Evolutionary conservation across 176 grass and related monocot genomes (phyloP).

Genomic region (Triticum timopheevii): DNA sequence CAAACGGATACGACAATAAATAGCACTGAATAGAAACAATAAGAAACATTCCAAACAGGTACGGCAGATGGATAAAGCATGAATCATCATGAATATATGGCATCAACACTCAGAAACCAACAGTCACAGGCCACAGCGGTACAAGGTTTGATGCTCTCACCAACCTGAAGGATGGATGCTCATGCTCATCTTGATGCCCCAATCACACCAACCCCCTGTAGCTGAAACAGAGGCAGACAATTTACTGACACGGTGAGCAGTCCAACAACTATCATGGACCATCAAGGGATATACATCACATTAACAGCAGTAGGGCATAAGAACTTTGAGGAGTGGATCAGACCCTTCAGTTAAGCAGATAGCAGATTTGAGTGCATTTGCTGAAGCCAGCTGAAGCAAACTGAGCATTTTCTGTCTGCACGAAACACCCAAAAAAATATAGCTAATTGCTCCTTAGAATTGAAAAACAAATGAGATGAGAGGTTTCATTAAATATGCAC

Average conservation of each 20-base stretch:
- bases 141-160: slow-evolving; percentile 28
- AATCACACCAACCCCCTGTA: slow-evolving; percentile 14
- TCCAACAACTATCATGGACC: slow-evolving; percentile 23
- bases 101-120: neutral
- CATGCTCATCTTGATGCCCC: neutral
- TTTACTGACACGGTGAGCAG: neutral
- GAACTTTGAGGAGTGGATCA: neutral
- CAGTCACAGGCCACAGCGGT: slow-evolving; percentile 12
- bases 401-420: neutral
- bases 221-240: neutral
- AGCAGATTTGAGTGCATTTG: neutral
- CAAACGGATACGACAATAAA: slow-evolving; percentile 10
- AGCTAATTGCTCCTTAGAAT: neutral
- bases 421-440: neutral
- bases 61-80: neutral
- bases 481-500: neutral
- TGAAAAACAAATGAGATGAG: neutral
- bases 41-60: neutral
- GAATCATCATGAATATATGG: neutral
- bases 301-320: neutral
- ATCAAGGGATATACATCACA: slow-evolving; percentile 3
- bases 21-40: neutral
- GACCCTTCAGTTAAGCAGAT: neutral
- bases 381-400: neutral
- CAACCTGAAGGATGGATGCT: neutral